Evolutionary conservation across 1,284 basidiomycete species (phyloP).

Genomic region (Malassezia furfur): DNA sequence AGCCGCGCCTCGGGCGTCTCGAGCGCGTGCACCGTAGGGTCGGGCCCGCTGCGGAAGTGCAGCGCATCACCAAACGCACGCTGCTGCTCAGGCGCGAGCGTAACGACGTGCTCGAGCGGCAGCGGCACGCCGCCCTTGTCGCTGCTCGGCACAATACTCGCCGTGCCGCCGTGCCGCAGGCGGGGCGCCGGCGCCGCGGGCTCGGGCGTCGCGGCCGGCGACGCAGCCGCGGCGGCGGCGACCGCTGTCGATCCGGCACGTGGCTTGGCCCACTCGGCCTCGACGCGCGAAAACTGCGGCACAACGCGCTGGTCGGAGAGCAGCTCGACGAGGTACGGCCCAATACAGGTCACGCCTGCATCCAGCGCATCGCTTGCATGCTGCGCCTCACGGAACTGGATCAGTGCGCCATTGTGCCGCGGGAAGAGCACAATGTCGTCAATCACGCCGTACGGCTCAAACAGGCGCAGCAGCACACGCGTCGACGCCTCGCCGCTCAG

Average conservation of each 20-base stretch:
- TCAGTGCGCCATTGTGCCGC: conserved; percentile 2
- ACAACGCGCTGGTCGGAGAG: conserved; percentile 1
- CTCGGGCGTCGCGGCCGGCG: neutral
- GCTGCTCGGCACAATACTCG: conserved; percentile 45
- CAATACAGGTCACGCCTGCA: conserved; percentile 6
- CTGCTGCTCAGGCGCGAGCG: conserved; percentile 56
- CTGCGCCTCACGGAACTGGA: conserved; percentile 7
- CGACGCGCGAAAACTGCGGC: conserved; percentile 5
- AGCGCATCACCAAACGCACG: conserved; percentile 55
- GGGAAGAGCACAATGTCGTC: conserved; percentile 14
- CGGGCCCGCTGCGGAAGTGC: conserved; percentile 61
- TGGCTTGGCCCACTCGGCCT: neutral
- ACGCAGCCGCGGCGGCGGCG: neutral
- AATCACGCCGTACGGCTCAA: conserved; percentile 17
- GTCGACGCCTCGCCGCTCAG: conserved; percentile 11
- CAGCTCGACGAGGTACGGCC: conserved; percentile 10
- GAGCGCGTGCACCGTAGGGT: conserved; percentile 20
- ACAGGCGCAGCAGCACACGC: conserved; percentile 8
- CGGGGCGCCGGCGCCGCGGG: neutral
- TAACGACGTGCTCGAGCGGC: conserved; percentile 36
- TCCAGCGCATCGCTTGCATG: conserved; percentile 2
- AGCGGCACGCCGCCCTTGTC: conserved; percentile 46
- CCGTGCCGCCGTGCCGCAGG: conserved; percentile 33
- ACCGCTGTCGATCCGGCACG: neutral
- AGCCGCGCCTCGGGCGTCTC: conserved; percentile 61